Evolutionary conservation across 108 stramenopile species (phyloP).

Genomic region (Skeletonema menzelii): DNA sequence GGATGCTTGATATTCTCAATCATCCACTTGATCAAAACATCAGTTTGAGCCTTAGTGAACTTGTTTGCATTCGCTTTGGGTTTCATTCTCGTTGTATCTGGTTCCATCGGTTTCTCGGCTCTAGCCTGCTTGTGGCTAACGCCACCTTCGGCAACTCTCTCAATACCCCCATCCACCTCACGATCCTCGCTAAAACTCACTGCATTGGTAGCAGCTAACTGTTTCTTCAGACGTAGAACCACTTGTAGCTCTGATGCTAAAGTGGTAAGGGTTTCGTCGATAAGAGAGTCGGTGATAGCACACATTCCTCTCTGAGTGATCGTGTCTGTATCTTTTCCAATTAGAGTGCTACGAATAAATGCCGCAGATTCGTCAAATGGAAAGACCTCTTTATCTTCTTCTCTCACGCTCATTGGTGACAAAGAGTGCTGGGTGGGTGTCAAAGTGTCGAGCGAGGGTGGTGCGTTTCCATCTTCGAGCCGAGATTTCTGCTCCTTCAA

Average conservation of each 20-base stretch:
- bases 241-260: conserved; percentile 30
- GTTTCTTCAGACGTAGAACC: conserved; percentile 32
- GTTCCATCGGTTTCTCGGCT: background rate
- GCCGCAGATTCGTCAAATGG: conserved; percentile 21
- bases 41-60: conserved; percentile 67
- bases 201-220: conserved; percentile 7
- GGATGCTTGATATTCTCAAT: conserved; percentile 47
- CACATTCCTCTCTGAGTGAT: conserved; percentile 30
- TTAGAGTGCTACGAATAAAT: conserved; percentile 20
- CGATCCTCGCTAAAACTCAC: background rate
- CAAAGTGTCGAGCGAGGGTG: background rate
- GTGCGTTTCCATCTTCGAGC: background rate
- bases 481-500: conserved; percentile 30
- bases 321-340: background rate
- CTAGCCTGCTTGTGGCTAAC: background rate
- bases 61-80: conserved; percentile 38
- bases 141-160: background rate
- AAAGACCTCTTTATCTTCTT: background rate
- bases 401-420: background rate
- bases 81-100: background rate
- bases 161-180: background rate
- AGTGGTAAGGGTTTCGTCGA: conserved; percentile 46
- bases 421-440: background rate
- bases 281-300: conserved; percentile 38
- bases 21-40: conserved; percentile 68